Percentiles rank a stretch among this genome's conserved stretches.
Evolutionary conservation across 225 moss, liverwort and hornwort genomes (phyloP).

Genomic region (Ulota crispa): DNA sequence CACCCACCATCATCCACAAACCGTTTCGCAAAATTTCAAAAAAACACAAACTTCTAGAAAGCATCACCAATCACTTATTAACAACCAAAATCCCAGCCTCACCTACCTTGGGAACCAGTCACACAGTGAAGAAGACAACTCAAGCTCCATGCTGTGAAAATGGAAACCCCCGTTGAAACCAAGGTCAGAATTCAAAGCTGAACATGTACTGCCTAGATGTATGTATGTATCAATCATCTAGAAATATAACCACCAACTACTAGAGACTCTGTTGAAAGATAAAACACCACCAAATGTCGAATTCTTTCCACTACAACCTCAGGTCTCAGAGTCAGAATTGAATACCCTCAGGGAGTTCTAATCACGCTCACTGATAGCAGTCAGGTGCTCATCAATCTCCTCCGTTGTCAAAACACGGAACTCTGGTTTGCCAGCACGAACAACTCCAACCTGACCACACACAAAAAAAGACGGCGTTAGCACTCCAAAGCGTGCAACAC

Average conservation of each 20-base stretch:
- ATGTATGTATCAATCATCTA: conserved; percentile 12
- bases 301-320: conserved; percentile 1
- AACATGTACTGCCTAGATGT: background rate
- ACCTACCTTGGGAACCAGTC: background rate
- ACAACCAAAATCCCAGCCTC: background rate
- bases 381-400: conserved; percentile 66
- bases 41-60: background rate
- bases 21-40: background rate
- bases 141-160: conserved; percentile 6
- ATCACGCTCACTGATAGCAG: conserved; percentile 65
- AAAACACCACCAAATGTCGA: background rate
- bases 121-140: background rate
- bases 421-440: conserved; percentile 45
- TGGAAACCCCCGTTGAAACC: background rate
- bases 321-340: background rate
- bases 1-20: background rate
- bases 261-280: background rate
- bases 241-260: background rate
- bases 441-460: conserved; percentile 53
- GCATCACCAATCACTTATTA: background rate
- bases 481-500: background rate
- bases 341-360: conserved; percentile 19
- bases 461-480: background rate
- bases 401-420: conserved; percentile 51
- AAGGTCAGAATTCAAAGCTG: background rate